Percentiles rank a stretch among this genome's conserved stretches.
Evolutionary conservation across 2,329 filamentous ascomycete genomes (phyloP).

Genomic region (Paecilomyces formosus): DNA sequence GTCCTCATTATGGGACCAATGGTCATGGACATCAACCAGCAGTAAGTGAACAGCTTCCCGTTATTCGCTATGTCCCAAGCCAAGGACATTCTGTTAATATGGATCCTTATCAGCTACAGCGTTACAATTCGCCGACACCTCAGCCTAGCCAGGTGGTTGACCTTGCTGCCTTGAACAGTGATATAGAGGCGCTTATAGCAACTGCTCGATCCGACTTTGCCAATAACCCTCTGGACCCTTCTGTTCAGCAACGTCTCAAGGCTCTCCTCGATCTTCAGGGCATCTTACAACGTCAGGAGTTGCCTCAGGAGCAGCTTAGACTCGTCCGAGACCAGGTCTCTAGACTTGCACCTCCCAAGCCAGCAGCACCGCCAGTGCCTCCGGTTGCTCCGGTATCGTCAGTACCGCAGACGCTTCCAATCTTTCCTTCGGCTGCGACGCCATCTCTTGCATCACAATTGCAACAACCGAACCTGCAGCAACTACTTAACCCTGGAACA

Average conservation of each 20-base stretch:
- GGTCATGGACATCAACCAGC: conserved; percentile 18
- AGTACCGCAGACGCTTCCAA: conserved; percentile 3
- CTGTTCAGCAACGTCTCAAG: conserved; percentile 70
- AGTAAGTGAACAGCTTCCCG: conserved; percentile 9
- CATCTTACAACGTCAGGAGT: conserved; percentile 67
- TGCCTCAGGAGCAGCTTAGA: conserved; percentile 74
- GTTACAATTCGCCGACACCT: conserved; percentile 3
- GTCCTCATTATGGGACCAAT: conserved; percentile 24
- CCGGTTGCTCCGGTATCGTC: too few species aligned
- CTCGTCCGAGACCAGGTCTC: conserved; percentile 80
- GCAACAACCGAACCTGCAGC: conserved; percentile 21
- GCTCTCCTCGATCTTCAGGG: conserved; percentile 79
- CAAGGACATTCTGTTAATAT: conserved; percentile 10
- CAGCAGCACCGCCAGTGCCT: conserved; percentile 11
- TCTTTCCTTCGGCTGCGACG: conserved; percentile 4
- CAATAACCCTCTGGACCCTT: conserved; percentile 66
- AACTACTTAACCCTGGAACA: conserved; percentile 34
- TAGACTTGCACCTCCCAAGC: conserved; percentile 51
- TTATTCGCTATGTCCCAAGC: conserved; percentile 2
- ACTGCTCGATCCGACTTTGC: conserved; percentile 67
- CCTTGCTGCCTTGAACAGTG: conserved; percentile 69
- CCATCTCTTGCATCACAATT: conserved; percentile 26
- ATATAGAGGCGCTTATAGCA: conserved; percentile 71
- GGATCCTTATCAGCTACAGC: conserved; percentile 19
- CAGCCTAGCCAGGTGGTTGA: conserved; percentile 35